Conservation (phyloP, 2,329 filamentous ascomycete species). For the Xylaria sp. region DNA sequence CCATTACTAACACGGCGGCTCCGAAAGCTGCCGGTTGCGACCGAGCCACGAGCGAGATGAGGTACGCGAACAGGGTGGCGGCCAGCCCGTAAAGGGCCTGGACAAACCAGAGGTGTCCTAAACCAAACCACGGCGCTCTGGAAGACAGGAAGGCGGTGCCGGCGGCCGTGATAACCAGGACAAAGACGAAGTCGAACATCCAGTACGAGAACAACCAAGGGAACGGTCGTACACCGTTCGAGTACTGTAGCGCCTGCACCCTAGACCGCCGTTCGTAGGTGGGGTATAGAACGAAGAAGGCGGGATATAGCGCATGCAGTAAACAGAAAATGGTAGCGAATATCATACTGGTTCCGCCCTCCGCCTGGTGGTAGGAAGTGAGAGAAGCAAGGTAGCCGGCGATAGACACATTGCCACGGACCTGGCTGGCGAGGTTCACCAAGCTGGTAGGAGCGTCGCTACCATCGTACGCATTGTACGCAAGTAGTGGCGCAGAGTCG, state of each 20-base stretch:
- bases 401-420: conserved; percentile 21
- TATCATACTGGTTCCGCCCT: conserved; percentile 24
- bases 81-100: conserved; percentile 67
- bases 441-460: conserved; percentile 1
- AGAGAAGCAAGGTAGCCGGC: conserved; percentile 14
- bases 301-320: conserved; percentile 62
- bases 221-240: conserved; percentile 65
- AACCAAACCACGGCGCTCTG: conserved; percentile 56
- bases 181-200: conserved; percentile 64
- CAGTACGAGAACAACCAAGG: conserved; percentile 68
- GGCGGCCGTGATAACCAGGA: conserved; percentile 45
- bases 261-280: conserved; percentile 64
- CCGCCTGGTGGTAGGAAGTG: conserved; percentile 20
- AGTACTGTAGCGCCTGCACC: conserved; percentile 68
- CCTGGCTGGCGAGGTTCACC: conserved; percentile 28
- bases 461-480: conserved; percentile 10
- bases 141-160: conserved; percentile 59
- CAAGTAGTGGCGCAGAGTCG: conserved; percentile 22
- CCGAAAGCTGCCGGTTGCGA: conserved; percentile 68
- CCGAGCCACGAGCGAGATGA: conserved; percentile 62
- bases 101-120: conserved; percentile 65
- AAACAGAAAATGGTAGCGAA: conserved; percentile 35
- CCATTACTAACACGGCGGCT: conserved; percentile 43
- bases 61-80: conserved; percentile 61
- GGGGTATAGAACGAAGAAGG: conserved; percentile 68